Base-by-base conservation (phyloP, 306 rosid genomes). In the Vigna mungo region DNA sequence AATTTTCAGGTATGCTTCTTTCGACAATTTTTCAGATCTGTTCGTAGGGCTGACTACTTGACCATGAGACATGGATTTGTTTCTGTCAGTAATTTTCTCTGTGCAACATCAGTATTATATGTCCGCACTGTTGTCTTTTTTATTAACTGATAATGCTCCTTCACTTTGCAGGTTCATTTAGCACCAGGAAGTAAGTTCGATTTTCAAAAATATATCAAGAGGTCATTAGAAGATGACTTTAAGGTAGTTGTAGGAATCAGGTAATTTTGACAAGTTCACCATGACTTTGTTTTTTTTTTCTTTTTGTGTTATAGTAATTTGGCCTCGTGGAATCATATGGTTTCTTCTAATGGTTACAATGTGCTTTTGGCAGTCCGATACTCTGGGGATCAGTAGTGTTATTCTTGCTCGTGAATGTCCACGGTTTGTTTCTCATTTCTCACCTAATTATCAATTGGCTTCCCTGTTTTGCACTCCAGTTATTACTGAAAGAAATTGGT, bases 231-330 rank as follows among this genome's bases (percentile, higher is more conserved):
- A 87, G 98, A 95, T 78, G 98, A 95, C 86, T 95, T 95, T 61
- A 95, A 95, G 91, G 96, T 90, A 66, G 98, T 95, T 36, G 98
- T 95, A 66, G 97, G 96, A 88, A 95, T 95, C 90, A 92, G 91
- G 98, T 92, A 86, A 78, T 67, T 51, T 81, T 71, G 68, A 80
- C 71, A 48, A 55, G 49, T 32, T 65, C 43, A 11, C 76, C 36
- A 13, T 43, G 37, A 67, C 60, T 54, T 68, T 13, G 17, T 41
- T 25, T 46, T 56, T 7, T 20, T 46, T n/a, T n/a, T n/a, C n/a
- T n/a, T n/a, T n/a, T n/a, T 20, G 48, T 65, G 54, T 15, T 49
- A 48, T 53, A 16, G 39, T 52, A 43, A 41, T 18, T 53, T 75
- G 34, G 30, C 30, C 54, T 69, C 20, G 10, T 46, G 1, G 39